phyloP scores from a whole-genome alignment of 78 protist genomes.

The Tieghemostelium lacteum region DNA sequence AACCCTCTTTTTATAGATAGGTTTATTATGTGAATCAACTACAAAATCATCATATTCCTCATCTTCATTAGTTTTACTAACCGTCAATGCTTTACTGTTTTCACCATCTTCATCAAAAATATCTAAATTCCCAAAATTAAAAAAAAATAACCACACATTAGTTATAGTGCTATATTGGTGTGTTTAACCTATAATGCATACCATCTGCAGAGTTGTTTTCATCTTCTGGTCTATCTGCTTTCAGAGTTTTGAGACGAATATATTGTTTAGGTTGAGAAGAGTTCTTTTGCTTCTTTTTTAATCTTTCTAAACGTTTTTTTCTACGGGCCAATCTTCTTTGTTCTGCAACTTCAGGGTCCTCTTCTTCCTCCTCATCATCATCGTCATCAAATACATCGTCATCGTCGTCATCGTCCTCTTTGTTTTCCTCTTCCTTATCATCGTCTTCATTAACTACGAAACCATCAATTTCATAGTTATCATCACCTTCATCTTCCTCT shows the following conservation, averaged over 20 bases:
- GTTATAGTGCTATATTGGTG: not conserved
- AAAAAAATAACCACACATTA: not conserved
- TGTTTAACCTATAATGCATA: not conserved
- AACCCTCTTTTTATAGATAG: not conserved
- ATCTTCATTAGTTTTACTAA: constrained; percentile 2
- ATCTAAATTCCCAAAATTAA: not conserved
- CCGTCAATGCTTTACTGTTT: not conserved
- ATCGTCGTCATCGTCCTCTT: constrained; percentile 15
- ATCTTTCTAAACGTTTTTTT: constrained; percentile 26
- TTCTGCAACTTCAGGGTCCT: not conserved
- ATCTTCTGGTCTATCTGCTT: constrained; percentile 6
- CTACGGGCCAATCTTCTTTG: constrained; percentile 26
- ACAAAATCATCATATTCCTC: constrained; percentile 44
- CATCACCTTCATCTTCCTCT: constrained; percentile 58
- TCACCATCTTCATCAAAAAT: constrained; percentile 8
- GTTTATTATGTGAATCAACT: constrained; percentile 11
- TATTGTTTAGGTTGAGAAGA: too few species aligned
- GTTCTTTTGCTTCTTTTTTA: not conserved
- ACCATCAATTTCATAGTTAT: constrained; percentile 53
- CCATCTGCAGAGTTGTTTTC: constrained; percentile 5
- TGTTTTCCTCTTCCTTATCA: not conserved
- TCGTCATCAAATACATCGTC: not conserved
- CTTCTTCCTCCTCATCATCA: constrained; percentile 13
- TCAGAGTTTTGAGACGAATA: constrained; percentile 21
- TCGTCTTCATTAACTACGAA: constrained; percentile 30